Percentiles rank a stretch among this genome's conserved stretches.
Conservation (phyloP, 257 asterid genomes). For the Solanum virginianum region DNA sequence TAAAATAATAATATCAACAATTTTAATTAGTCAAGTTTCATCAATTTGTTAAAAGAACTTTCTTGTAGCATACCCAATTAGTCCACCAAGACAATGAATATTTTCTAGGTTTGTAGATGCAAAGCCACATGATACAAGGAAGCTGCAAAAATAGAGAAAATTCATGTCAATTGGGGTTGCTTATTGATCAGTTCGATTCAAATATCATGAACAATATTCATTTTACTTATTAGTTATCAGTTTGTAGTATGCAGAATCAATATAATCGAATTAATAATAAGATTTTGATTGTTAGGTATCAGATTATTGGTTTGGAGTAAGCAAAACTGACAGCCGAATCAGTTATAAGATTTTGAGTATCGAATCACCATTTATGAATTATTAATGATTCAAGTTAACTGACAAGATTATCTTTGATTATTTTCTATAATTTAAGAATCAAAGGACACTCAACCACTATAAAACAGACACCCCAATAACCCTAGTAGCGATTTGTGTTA, state of each 20-base stretch:
- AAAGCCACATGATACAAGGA: background rate
- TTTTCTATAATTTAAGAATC: too few species aligned
- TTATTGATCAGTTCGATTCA: background rate
- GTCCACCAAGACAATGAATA: conserved; percentile 20
- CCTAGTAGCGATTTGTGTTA: too few species aligned
- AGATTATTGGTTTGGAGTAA: too few species aligned
- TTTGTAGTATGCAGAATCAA: background rate
- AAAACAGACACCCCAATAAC: too few species aligned
- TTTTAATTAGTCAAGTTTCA: background rate
- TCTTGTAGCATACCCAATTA: conserved; percentile 24
- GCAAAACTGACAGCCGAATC: too few species aligned
- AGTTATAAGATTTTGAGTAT: too few species aligned
- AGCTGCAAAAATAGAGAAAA: conserved; percentile 7
- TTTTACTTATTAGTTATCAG: background rate
- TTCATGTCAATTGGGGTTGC: background rate
- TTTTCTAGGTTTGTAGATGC: background rate
- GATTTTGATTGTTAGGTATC: background rate
- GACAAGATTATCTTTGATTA: too few species aligned
- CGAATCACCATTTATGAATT: too few species aligned
- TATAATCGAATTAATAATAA: background rate
- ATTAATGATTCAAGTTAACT: too few species aligned
- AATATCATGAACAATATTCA: background rate
- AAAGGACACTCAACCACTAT: too few species aligned
- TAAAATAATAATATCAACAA: background rate
- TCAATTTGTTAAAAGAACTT: background rate